phyloP scores from a whole-genome alignment of 805 yeast species.

The Starmerella roubikii region DNA sequence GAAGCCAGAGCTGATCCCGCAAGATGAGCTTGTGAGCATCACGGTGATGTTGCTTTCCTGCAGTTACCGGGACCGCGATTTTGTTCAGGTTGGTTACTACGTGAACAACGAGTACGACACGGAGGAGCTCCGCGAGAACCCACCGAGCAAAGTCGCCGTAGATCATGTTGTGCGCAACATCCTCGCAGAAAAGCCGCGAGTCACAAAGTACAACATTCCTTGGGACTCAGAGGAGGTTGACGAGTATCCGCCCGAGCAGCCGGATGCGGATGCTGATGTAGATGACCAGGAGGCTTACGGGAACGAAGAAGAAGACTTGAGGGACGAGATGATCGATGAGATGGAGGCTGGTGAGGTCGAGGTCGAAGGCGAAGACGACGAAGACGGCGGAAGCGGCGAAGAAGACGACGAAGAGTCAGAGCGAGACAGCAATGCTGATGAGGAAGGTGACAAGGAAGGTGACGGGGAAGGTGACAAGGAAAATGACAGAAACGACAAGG shows the following conservation, averaged over 20 bases:
- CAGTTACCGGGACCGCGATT: conserved; percentile 83
- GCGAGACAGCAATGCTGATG: background rate
- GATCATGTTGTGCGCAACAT: conserved; percentile 90
- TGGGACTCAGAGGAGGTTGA: conserved; percentile 38
- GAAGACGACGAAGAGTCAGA: conserved; percentile 1
- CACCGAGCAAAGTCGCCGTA: conserved; percentile 79
- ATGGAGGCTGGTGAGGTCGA: conserved; percentile 20
- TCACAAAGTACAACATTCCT: conserved; percentile 88
- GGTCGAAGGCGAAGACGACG: conserved; percentile 18
- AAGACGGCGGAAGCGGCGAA: conserved; percentile 11
- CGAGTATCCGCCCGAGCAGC: conserved; percentile 24
- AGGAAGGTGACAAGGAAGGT: background rate
- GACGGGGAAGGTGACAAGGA: too few species aligned
- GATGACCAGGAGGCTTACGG: conserved; percentile 20
- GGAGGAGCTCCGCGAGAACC: conserved; percentile 85
- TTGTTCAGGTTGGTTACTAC: conserved; percentile 93
- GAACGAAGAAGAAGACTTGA: conserved; percentile 20
- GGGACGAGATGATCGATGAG: conserved; percentile 20
- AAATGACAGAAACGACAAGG: too few species aligned
- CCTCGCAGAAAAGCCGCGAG: conserved; percentile 93
- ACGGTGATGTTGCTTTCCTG: conserved; percentile 89
- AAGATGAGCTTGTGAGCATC: conserved; percentile 85
- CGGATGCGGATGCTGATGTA: conserved; percentile 17
- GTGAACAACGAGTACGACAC: conserved; percentile 93
- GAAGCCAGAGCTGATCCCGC: conserved; percentile 88